Evolutionary conservation across 805 yeast genomes (phyloP), one percentile per base, ranked within the genome.

Genomic region (Wickerhamomyces pijperi): DNA sequence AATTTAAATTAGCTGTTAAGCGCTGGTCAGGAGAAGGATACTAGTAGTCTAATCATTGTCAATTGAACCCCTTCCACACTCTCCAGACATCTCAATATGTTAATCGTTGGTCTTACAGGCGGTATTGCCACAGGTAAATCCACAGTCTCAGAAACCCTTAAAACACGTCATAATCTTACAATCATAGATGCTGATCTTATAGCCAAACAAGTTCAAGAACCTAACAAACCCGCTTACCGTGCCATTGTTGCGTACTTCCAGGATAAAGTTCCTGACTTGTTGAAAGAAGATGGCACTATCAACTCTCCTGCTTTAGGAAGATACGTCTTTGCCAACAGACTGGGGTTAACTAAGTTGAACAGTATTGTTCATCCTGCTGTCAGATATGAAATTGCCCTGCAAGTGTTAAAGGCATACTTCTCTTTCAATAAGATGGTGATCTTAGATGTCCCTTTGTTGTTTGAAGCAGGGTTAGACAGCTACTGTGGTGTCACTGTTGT

Each of bases 111-210:
- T 1, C 70, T 92, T n/a, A 92, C 98, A 0, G 99, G 99, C 2
- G 96, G 97, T 2, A 92, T 92, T 37, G 95, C 96, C 5, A 72
- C 92, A n/a, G 99, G 99, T 3, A 92, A 92, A 53, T 81, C 95
- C 16, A 90, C 97, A 0, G 97, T 84, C 0, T 84, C 96, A 0
- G 53, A 61, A 15, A 58, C 72, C 28, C 60, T 92, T 11, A 44
- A 57, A 4, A 70, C 73, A 9, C 60, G 73, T 11, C 69, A 78
- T 51, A 53, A 64, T 2, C 42, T 82, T 5, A 69, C 81, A 0
- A 59, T 92, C 1, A 69, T 92, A 1, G 98, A 92, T 62, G 97
- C 98, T 1, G 99, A 92, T 57, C 57, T 73, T 37, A 80, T 94
- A 34, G 97, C 98, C 0, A 71, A 82, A 42, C 77, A 85, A 44